Percentiles rank a stretch among this genome's conserved stretches.
Conservation (phyloP, 1,284 basidiomycete genomes). For the Phellopilus nigrolimitatus region DNA sequence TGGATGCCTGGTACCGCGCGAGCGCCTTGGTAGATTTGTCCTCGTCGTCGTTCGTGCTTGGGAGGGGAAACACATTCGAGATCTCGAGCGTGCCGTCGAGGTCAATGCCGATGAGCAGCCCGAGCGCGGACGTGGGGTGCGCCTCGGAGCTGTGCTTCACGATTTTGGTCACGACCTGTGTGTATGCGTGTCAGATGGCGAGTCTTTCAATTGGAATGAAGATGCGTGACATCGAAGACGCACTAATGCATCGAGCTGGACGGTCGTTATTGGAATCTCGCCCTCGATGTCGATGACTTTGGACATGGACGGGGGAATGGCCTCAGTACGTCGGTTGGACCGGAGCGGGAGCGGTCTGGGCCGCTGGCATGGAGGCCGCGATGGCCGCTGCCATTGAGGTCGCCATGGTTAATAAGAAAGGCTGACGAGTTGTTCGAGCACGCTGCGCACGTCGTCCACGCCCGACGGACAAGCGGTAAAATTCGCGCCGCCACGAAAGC, state of each 20-base stretch:
- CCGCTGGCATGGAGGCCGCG: conserved; percentile 76
- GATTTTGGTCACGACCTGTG: conserved; percentile 88
- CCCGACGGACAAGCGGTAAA: too few species aligned
- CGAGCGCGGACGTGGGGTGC: conserved; percentile 60
- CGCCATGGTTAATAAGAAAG: conserved; percentile 40
- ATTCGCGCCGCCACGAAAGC: too few species aligned
- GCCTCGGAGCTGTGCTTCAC: conserved; percentile 80
- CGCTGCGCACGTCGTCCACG: too few species aligned
- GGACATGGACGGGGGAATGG: conserved; percentile 84
- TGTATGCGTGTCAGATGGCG: too few species aligned
- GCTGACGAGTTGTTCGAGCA: too few species aligned
- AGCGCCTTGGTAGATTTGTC: conserved; percentile 70
- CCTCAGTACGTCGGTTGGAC: conserved; percentile 67
- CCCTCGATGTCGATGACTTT: conserved; percentile 89
- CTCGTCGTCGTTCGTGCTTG: conserved; percentile 67
- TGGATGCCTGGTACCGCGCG: conserved; percentile 78
- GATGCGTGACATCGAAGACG: too few species aligned
- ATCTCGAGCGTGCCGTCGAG: conserved; percentile 88
- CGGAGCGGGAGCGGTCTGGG: conserved; percentile 51
- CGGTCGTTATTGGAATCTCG: conserved; percentile 70
- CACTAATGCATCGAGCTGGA: conserved; percentile 85
- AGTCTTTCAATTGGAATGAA: background rate
- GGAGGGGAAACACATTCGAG: conserved; percentile 89
- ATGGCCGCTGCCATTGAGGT: conserved; percentile 84
- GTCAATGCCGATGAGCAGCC: conserved; percentile 87